Conservation (phyloP, 805 yeast species). For the Metschnikowia reukaufii region DNA sequence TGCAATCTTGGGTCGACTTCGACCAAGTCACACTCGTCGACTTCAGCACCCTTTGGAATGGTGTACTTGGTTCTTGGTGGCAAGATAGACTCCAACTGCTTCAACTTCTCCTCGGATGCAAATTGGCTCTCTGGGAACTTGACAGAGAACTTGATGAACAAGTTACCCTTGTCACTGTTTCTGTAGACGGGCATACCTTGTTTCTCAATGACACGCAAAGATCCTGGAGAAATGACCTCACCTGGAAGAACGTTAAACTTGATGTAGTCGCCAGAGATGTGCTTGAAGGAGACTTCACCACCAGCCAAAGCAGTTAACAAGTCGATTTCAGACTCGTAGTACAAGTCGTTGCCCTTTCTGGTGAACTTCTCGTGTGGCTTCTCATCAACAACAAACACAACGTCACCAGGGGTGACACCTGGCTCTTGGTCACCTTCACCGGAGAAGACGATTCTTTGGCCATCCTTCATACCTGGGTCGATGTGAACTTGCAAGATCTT, state of each 20-base stretch:
- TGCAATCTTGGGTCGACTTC: conserved; percentile 70
- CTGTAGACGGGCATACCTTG: conserved; percentile 98
- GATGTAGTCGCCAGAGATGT: conserved; percentile 87
- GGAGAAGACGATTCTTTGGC: conserved; percentile 83
- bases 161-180: conserved; percentile 84
- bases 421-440: conserved; percentile 99
- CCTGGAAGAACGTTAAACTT: conserved; percentile 85
- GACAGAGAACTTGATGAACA: conserved; percentile 80
- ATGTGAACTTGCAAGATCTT: conserved; percentile 92
- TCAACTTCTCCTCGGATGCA: conserved; percentile 71
- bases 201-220: conserved; percentile 75
- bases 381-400: conserved; percentile 86
- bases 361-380: conserved; percentile 79
- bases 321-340: conserved; percentile 83
- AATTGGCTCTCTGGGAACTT: conserved; percentile 83
- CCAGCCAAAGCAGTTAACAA: conserved; percentile 95
- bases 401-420: conserved; percentile 94
- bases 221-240: conserved; percentile 86
- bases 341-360: conserved; percentile 87
- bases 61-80: conserved; percentile 67
- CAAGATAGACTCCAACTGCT: conserved; percentile 68
- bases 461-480: conserved; percentile 96
- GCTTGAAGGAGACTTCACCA: conserved; percentile 85
- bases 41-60: conserved; percentile 70
- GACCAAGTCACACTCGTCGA: conserved; percentile 76